Base-by-base conservation (phyloP, 345 rosid genomes). In the Bretschneidera sinensis region DNA sequence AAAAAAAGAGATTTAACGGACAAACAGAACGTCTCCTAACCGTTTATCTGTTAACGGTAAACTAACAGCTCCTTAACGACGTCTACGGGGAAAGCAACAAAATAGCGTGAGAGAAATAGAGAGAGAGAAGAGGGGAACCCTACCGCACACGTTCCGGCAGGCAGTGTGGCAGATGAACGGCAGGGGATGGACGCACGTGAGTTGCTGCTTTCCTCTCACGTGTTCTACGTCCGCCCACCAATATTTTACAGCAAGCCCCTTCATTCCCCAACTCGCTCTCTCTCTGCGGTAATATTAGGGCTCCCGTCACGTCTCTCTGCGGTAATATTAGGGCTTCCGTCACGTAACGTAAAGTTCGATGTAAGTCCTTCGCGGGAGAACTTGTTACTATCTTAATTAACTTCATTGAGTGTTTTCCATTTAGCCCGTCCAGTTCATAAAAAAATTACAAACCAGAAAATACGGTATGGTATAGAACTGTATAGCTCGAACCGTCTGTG, bases 161-260 rank as follows among this genome's bases (percentile, higher is more conserved):
- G 66, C 64, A 33, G 69, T 11, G 52, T 78, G 74, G 72, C 79
- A 67, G 71, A 73, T 73, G 65, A 69, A 73, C 65, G 73, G 71
- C 69, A 69, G 74, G 75, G 76, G 65, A 78, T 74, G 77, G 77
- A 65, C 70, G 68, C 82, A 74, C 79, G 82, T 74, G 79, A 78
- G 61, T 28, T 55, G 65, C 60, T 22, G 43, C 64, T 59, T 13
- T 13, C 17, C 73, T 74, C 82, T 74, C 82, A 78, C 79, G 76
- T 78, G 78, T 64, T 22, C 25, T 48, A 25, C 47, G 51, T 50
- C 45, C 24, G 20, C 39, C 57, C 54, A 39, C 78, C 6, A 17
- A 48, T 22, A 6, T 18, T 18, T 4, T 24, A 5, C 1, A 5
- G 35, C n/a, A 5, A 54, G n/a, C n/a, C 33, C 18, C n/a, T n/a